A percentile compares a stretch with the other conserved stretches of the same genome.
phyloP scores from a whole-genome alignment of 306 rosid genomes.

The Vicia sativa region DNA sequence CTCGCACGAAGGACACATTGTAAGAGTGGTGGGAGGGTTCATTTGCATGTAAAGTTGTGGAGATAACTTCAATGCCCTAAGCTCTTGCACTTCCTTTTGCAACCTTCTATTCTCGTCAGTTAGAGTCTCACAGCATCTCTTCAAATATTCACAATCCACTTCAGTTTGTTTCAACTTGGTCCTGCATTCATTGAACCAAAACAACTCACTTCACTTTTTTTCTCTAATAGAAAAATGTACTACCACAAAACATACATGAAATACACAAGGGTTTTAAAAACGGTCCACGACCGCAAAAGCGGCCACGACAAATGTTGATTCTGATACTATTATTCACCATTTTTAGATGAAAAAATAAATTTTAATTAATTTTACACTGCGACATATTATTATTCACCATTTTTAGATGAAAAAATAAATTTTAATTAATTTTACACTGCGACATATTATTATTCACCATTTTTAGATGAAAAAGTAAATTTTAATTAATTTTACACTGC shows the following conservation, averaged over 20 bases:
- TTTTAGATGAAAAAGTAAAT: no score
- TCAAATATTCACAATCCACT: slow-evolving; percentile 89
- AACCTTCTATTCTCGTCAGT: slow-evolving; percentile 81
- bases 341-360: no score
- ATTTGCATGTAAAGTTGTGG: slow-evolving; percentile 90
- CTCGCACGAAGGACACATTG: slow-evolving; percentile 96
- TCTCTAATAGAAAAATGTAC: slow-evolving; percentile 12
- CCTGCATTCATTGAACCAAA: slow-evolving; percentile 51
- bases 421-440: no score
- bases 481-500: no score
- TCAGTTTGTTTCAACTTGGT: slow-evolving; percentile 96
- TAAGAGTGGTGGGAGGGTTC: slow-evolving; percentile 96
- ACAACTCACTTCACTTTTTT: neutral
- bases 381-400: no score
- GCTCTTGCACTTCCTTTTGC: slow-evolving; percentile 93
- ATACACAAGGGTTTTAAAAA: no score
- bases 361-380: no score
- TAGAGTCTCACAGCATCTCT: slow-evolving; percentile 80
- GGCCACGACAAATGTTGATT: no score
- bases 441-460: no score
- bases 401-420: no score
- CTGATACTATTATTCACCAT: no score
- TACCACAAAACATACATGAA: slow-evolving; percentile 14
- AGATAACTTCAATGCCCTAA: slow-evolving; percentile 82
- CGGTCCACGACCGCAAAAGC: no score